Evolutionary conservation across 2,329 filamentous ascomycete species (phyloP), one percentile per base, ranked within the genome.

Genomic region (Fusarium guadeloupense): DNA sequence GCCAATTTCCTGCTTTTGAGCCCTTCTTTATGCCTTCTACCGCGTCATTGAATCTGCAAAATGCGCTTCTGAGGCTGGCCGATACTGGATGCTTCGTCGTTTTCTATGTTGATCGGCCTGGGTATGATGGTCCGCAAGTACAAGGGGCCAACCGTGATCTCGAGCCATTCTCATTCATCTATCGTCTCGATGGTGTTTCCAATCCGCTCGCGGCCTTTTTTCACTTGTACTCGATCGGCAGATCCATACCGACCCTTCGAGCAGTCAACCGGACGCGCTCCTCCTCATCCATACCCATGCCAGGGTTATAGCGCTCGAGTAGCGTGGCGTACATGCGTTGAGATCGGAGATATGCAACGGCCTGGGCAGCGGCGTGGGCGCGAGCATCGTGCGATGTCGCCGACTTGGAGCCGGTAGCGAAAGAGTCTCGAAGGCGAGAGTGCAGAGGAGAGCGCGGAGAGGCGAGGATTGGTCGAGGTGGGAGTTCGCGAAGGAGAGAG

Each of bases 221-320:
- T n/a, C n/a, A 54, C 19, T 54, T 53, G 42, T 72, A 88, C 76
- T 91, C 87, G 26, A 85, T 75, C 1, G 94, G 94, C 76, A 98
- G 74, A 76, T 97, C 85, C 89, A 97, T 92, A 16, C 94, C 95
- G 34, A 98, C 93, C 72, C 91, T 86, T 76, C 92, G 82, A 9
- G 95, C 95, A 48, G 91, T 90, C 79, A 97, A 79, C 54, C 92
- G 80, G 35, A 97, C 88, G 58, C 91, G 83, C 80, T 98, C 93
- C 77, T 96, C 88, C 73, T 88, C 89, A 65, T 90, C 87, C 89
- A 97, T 91, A 66, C 86, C 85, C 87, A 96, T 92, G 16, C 93
- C 93, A 0, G 93, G 93, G 75, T 98, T 98, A 78, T 99, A 98
- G 68, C 93, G 84, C 77, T 97, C 93, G 31, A 98, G 75, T 37